Base-by-base conservation (phyloP, 73 alveolate genomes). In the Paraurostyla sp. region DNA sequence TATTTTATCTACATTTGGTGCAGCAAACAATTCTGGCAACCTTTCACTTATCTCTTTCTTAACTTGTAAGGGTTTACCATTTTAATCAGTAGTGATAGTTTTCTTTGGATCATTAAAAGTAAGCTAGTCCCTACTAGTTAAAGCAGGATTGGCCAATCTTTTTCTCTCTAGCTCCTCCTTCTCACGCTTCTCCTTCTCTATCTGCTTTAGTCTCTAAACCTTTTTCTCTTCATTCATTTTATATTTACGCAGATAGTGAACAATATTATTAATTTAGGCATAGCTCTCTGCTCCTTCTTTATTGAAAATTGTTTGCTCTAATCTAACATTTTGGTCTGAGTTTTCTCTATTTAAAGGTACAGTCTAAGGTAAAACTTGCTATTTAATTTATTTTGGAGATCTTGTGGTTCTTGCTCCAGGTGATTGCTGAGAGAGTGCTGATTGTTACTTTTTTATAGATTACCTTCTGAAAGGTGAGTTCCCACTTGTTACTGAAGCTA, bases 211-310 rank as follows among this genome's bases (percentile, higher is more conserved):
- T 11, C 23, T 65, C 42, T 32, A 36, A 11, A 1, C 25, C 36
- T 40, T 65, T 22, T 65, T 65, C 7, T 65, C 82, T 40, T 65
- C 82, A 65, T 22, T 65, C 2, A 16, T 6, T 38, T 38, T 65
- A 15, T 22, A 25, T 65, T 65, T 65, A 38, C 82, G 35, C 2
- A 65, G 58, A 11, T 65, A 35, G 7, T 40, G 35, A 33, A 65
- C 82, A 36, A 65, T 65, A 38, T 6, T 36, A 30, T 65, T 65
- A 0, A 65, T 65, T 0, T 65, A 38, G 16, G 56, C 41, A 65
- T 65, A 65, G 25, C 41, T 65, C 25, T 65, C 82, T 6, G 56
- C 82, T 1, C 82, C 82, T 38, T 65, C 82, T 33, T 65, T 7
- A 32, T 65, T 35, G 58, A 65, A 65, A 13, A 65, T 38, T 35